Conservation (phyloP, 768 basidiomycete species). For the Russula foetens region DNA sequence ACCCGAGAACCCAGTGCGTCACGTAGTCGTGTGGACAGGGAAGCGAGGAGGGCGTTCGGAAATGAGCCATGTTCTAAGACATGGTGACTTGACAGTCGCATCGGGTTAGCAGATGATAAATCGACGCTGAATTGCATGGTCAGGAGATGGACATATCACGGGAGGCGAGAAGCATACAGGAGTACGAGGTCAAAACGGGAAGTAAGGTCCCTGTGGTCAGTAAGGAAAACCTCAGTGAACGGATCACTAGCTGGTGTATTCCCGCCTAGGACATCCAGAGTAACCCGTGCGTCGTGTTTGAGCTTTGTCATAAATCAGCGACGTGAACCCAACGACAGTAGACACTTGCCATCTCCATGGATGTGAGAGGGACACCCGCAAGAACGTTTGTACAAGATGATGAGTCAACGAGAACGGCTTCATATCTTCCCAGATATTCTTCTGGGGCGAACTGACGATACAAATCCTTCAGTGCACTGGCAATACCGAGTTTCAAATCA, state of each 20-base stretch:
- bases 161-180: conserved; percentile 34
- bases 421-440: conserved; percentile 43
- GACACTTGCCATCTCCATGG: conserved; percentile 61
- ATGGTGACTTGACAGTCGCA: conserved; percentile 35
- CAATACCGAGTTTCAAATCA: neutral
- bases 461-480: neutral
- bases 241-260: conserved; percentile 43
- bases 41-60: conserved; percentile 45
- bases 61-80: conserved; percentile 55
- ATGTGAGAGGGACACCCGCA: conserved; percentile 64
- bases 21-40: conserved; percentile 42
- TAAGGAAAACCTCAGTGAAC: conserved; percentile 66
- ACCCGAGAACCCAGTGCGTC: conserved; percentile 69
- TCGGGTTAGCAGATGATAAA: conserved; percentile 40
- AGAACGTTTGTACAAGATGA: conserved; percentile 72
- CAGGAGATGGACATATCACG: neutral
- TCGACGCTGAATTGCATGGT: conserved; percentile 40
- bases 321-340: neutral
- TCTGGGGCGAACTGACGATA: conserved; percentile 44
- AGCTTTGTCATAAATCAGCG: conserved; percentile 39
- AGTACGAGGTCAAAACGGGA: conserved; percentile 70
- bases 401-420: conserved; percentile 69
- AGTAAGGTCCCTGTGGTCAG: conserved; percentile 54
- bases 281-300: conserved; percentile 63
- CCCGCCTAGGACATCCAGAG: conserved; percentile 55